Evolutionary conservation across 2,329 filamentous ascomycete genomes (phyloP).

Genomic region (Metarhizium rileyi): DNA sequence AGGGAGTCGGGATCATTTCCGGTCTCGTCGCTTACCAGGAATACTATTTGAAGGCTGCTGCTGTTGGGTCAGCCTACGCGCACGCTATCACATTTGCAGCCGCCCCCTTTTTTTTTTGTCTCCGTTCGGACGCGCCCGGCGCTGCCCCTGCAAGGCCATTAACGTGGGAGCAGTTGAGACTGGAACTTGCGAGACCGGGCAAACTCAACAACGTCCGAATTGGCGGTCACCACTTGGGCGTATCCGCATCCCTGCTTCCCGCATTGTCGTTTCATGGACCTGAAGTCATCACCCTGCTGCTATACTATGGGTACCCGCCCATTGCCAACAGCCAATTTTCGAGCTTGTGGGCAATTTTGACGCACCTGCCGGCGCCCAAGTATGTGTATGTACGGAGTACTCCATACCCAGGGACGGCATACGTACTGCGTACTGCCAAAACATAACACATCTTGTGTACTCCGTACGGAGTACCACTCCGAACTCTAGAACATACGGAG

Average conservation of each 20-base stretch:
- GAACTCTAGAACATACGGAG: too few species aligned
- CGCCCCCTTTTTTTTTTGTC: conserved; percentile 1
- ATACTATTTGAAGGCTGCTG: too few species aligned
- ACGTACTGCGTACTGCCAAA: too few species aligned
- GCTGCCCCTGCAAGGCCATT: background rate
- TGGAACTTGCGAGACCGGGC: background rate
- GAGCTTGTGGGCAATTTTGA: background rate
- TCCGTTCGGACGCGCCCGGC: background rate
- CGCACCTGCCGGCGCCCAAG: too few species aligned
- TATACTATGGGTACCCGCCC: background rate
- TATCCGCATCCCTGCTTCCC: background rate
- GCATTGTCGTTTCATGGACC: background rate
- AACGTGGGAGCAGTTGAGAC: background rate
- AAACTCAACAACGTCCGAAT: background rate
- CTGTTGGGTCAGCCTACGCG: background rate
- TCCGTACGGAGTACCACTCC: too few species aligned
- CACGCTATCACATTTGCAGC: background rate
- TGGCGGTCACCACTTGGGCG: conserved; percentile 1
- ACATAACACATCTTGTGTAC: too few species aligned
- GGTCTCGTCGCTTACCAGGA: background rate
- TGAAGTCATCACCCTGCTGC: background rate
- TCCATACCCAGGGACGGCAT: too few species aligned
- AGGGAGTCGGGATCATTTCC: conserved; percentile 6
- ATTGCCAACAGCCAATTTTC: background rate
- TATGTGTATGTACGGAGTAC: too few species aligned